phyloP scores from a whole-genome alignment of 106 monocot species.

The Phalaenopsis aphrodite region DNA sequence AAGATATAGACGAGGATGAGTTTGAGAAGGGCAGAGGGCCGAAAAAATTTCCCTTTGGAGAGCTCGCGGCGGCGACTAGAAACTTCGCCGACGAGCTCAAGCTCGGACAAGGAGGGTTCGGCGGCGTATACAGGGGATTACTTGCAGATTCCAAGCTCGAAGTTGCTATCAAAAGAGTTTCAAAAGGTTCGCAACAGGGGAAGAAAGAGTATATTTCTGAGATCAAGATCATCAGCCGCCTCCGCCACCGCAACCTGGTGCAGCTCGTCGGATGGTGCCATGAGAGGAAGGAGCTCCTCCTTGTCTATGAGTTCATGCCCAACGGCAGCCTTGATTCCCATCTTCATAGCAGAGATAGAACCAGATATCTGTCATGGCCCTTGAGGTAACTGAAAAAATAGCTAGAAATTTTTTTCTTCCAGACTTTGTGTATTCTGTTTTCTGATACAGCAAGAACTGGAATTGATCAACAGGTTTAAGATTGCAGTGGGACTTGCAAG shows the following conservation, averaged over 20 bases:
- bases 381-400: conserved; percentile 16
- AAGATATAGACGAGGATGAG: conserved; percentile 17
- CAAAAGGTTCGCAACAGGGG: conserved; percentile 43
- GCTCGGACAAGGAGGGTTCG: conserved; percentile 63
- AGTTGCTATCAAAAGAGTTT: conserved; percentile 52
- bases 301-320: conserved; percentile 61
- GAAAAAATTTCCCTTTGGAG: conserved; percentile 21
- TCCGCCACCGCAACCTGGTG: conserved; percentile 50
- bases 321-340: conserved; percentile 49
- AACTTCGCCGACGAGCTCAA: conserved; percentile 40
- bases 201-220: conserved; percentile 52
- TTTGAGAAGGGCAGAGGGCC: conserved; percentile 26
- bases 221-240: conserved; percentile 48
- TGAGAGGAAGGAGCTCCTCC: conserved; percentile 27
- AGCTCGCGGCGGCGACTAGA: conserved; percentile 34
- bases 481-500: conserved; percentile 32
- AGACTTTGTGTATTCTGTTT: background rate
- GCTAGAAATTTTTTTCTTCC: background rate
- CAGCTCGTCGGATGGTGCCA: conserved; percentile 61
- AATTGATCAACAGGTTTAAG: conserved; percentile 19
- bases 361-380: conserved; percentile 26
- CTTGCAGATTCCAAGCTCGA: conserved; percentile 15
- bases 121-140: conserved; percentile 39
- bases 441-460: background rate
- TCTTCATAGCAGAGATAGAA: conserved; percentile 10